These are phyloP conservation scores for Lentinula lateritia DNA, from an alignment of 768 basidiomycete species.

Conservation along the genomic window DNA sequence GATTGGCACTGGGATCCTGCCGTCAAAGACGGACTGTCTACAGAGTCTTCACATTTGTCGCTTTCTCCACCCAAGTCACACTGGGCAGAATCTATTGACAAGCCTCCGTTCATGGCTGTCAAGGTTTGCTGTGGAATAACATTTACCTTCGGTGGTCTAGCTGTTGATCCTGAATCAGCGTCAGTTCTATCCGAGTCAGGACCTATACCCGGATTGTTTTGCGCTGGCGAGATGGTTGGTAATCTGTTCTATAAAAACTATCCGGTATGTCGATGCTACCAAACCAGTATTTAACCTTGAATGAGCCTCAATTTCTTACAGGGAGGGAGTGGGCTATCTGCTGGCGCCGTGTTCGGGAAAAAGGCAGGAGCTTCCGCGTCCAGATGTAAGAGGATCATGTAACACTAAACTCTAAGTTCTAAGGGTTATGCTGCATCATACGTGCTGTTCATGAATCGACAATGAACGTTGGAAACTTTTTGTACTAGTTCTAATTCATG, in stretches of 20 bases:
- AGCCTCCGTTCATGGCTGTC: slow-evolving; percentile 56
- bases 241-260: slow-evolving; percentile 62
- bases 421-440: too few species aligned
- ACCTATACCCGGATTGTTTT: slow-evolving; percentile 51
- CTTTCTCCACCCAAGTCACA: slow-evolving; percentile 55
- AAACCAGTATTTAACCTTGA: neutral
- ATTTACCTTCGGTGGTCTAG: slow-evolving; percentile 68
- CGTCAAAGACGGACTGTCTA: slow-evolving; percentile 56
- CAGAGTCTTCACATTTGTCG: slow-evolving; percentile 30
- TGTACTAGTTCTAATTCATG: neutral
- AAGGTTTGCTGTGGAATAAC: slow-evolving; percentile 68
- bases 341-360: slow-evolving; percentile 13
- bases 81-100: slow-evolving; percentile 56
- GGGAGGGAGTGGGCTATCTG: slow-evolving; percentile 32
- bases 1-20: slow-evolving; percentile 51
- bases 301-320: neutral
- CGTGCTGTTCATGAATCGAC: neutral
- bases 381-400: neutral
- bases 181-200: slow-evolving; percentile 39
- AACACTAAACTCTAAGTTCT: neutral
- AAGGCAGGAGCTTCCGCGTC: slow-evolving; percentile 6
- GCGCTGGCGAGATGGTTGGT: slow-evolving; percentile 66
- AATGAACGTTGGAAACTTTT: too few species aligned
- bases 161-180: slow-evolving; percentile 49
- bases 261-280: slow-evolving; percentile 29